Conservation (phyloP, 164 flowering plant genomes). For the Sedum album region DNA sequence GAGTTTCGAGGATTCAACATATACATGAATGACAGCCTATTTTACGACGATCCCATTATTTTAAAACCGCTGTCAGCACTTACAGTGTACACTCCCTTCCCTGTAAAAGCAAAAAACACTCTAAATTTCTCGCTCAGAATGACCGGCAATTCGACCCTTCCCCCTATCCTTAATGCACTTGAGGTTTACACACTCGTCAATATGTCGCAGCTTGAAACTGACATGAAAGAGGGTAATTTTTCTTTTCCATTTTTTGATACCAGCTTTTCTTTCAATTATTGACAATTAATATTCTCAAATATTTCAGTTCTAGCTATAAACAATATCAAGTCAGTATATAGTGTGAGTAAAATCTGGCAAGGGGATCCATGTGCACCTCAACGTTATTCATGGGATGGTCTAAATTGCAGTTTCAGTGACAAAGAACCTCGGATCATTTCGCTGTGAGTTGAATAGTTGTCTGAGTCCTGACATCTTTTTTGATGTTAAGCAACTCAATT, state of each 20-base stretch:
- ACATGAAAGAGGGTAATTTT: slow-evolving; percentile 19
- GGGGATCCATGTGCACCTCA: slow-evolving; percentile 1
- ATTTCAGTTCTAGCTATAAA: neutral
- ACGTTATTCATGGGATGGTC: neutral
- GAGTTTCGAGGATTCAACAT: slow-evolving; percentile 20
- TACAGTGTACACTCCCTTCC: neutral
- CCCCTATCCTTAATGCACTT: slow-evolving; percentile 29
- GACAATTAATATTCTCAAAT: too few relatives aligned
- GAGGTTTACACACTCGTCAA: slow-evolving; percentile 15
- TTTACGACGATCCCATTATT: neutral
- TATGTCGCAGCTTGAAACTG: slow-evolving; percentile 12
- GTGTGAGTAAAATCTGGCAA: neutral
- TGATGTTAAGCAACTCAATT: too few relatives aligned
- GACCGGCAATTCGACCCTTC: slow-evolving; percentile 20
- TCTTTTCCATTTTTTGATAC: neutral
- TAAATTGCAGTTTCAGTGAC: neutral
- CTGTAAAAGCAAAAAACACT: neutral
- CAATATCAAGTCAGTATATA: neutral
- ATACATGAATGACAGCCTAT: slow-evolving; percentile 7
- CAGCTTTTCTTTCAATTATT: too few relatives aligned
- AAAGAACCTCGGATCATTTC: neutral
- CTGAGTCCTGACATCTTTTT: too few relatives aligned
- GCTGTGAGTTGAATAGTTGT: neutral
- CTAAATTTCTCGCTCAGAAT: slow-evolving; percentile 5
- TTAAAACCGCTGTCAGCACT: neutral